A percentile compares a stretch with the other conserved stretches of the same genome.
Evolutionary conservation across 164 flowering plant species (phyloP).

Genomic region (Warburgia ugandensis): DNA sequence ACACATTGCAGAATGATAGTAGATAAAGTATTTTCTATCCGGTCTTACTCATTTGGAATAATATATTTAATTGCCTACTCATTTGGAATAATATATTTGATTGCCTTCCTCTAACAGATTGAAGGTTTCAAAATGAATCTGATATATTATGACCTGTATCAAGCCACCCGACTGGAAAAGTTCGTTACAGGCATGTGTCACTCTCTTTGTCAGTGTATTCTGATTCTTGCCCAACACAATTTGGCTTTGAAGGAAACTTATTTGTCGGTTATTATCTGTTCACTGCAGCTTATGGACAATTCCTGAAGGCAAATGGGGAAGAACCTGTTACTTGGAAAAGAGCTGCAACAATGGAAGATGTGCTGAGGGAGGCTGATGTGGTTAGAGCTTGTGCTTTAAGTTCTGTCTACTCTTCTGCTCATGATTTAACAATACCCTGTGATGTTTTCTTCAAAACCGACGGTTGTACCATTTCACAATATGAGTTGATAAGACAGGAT

Average conservation of each 20-base stretch:
- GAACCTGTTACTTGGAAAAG: slow-evolving; percentile 87
- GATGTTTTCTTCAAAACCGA: no score
- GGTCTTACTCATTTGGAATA: no score
- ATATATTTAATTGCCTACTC: no score
- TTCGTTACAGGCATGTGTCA: slow-evolving; percentile 72
- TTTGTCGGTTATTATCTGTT: neutral
- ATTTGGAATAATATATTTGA: no score
- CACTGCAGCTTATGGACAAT: slow-evolving; percentile 72
- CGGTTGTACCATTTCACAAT: no score
- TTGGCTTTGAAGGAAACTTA: no score
- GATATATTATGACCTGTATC: slow-evolving; percentile 90
- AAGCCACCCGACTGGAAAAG: slow-evolving; percentile 89
- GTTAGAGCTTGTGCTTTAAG: slow-evolving; percentile 23
- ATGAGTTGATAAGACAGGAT: no score
- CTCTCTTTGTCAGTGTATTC: neutral
- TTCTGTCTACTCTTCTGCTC: neutral
- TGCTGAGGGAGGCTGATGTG: slow-evolving; percentile 81
- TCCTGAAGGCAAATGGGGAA: slow-evolving; percentile 83
- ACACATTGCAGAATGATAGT: no score
- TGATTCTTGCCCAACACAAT: no score
- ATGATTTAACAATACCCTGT: neutral
- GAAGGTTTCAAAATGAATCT: slow-evolving; percentile 99
- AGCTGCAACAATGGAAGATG: slow-evolving; percentile 81
- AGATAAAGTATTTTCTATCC: no score
- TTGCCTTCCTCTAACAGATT: slow-evolving; percentile 37